Conservation (phyloP, 1,284 basidiomycete genomes). For the Athelia psychrophila region DNA sequence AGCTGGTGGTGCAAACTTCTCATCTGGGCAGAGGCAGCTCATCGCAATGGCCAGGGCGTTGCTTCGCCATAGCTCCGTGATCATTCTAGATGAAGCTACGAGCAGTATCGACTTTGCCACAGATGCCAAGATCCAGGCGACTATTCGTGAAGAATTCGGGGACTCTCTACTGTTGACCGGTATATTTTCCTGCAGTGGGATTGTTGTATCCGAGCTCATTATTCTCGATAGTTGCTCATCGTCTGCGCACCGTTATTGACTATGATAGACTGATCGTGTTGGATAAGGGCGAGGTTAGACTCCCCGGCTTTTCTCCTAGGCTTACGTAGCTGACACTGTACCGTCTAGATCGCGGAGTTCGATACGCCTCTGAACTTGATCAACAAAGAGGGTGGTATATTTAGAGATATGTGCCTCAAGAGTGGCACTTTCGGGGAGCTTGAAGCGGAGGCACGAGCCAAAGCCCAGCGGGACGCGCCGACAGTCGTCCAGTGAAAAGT, state of each 20-base stretch:
- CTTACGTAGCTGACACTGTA: not conserved
- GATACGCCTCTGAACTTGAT: constrained; percentile 58
- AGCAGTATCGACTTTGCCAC: constrained; percentile 61
- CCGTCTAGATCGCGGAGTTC: constrained; percentile 45
- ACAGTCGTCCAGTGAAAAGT: too few species aligned
- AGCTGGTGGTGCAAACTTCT: constrained; percentile 72
- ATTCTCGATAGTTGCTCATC: constrained; percentile 40
- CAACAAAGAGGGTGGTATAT: constrained; percentile 45
- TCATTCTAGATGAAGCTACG: constrained; percentile 74
- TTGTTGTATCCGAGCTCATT: not conserved
- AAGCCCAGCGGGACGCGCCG: not conserved
- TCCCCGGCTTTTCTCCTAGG: not conserved
- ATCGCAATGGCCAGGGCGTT: constrained; percentile 67
- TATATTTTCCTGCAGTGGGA: constrained; percentile 15
- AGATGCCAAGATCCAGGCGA: constrained; percentile 60
- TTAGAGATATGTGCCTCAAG: constrained; percentile 54
- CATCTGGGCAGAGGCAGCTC: constrained; percentile 71
- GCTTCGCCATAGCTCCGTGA: constrained; percentile 57
- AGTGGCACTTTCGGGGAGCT: constrained; percentile 51
- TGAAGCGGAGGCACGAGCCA: constrained; percentile 33
- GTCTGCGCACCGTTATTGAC: constrained; percentile 54
- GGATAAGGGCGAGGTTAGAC: constrained; percentile 48
- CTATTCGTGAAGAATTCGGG: constrained; percentile 65
- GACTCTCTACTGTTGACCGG: constrained; percentile 45
- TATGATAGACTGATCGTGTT: constrained; percentile 72